Evolutionary conservation across 345 rosid species (phyloP).

Genomic region (Brassica nigra): DNA sequence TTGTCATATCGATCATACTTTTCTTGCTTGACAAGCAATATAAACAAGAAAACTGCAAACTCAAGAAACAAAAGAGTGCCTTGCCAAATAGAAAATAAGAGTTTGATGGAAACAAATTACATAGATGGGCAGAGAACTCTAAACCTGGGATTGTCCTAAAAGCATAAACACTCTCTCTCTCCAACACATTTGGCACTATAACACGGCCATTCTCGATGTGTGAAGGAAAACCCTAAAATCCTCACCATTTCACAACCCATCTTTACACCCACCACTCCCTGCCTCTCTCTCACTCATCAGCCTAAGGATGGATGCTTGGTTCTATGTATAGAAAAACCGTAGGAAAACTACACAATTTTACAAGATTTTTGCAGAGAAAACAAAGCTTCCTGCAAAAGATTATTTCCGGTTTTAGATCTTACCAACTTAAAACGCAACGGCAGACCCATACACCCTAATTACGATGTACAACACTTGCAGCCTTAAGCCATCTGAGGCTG

Average conservation of each 20-base stretch:
- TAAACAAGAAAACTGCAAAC: background rate
- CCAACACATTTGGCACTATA: slow-evolving; percentile 46
- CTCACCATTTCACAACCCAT: slow-evolving; percentile 41
- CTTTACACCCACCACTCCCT: slow-evolving; percentile 54
- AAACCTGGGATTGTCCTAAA: slow-evolving; percentile 30
- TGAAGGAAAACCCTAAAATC: slow-evolving; percentile 44
- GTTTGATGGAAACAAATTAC: slow-evolving; percentile 48
- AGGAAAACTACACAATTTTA: slow-evolving; percentile 62
- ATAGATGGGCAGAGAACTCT: slow-evolving; percentile 34
- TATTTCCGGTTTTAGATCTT: slow-evolving; percentile 44
- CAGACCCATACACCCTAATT: slow-evolving; percentile 43
- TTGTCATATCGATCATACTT: background rate
- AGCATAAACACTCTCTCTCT: slow-evolving; percentile 36
- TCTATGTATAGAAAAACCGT: slow-evolving; percentile 53
- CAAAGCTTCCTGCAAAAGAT: slow-evolving; percentile 33
- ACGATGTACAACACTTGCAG: slow-evolving; percentile 34
- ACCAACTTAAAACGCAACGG: slow-evolving; percentile 45
- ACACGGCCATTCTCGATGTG: slow-evolving; percentile 45
- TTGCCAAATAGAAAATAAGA: background rate
- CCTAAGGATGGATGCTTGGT: slow-evolving; percentile 38
- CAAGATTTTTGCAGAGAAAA: slow-evolving; percentile 50
- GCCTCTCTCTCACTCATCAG: slow-evolving; percentile 43
- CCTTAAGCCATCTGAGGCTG: slow-evolving; percentile 8
- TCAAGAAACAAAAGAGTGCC: slow-evolving; percentile 9
- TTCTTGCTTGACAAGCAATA: slow-evolving; percentile 13